A percentile compares a stretch with the other conserved stretches of the same genome.
phyloP scores from a whole-genome alignment of 1,284 basidiomycete genomes.

The Salmacisia buchloeana region DNA sequence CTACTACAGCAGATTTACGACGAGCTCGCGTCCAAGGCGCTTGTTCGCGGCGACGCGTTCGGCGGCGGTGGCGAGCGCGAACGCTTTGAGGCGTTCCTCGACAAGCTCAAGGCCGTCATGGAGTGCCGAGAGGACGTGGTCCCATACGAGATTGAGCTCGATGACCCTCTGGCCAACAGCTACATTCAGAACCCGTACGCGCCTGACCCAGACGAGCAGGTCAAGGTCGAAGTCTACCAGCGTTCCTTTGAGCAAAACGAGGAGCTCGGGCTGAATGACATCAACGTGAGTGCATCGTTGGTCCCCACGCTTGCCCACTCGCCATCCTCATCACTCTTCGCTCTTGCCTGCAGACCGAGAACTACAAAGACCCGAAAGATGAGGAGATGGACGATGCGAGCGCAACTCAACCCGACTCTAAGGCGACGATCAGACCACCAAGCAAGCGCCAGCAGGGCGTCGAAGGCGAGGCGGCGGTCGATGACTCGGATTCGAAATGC shows the following conservation, averaged over 20 bases:
- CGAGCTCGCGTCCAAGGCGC: conserved; percentile 85
- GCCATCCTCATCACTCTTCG: not conserved
- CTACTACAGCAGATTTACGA: conserved; percentile 91
- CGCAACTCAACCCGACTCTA: not conserved
- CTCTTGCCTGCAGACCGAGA: not conserved
- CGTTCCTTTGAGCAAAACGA: conserved; percentile 88
- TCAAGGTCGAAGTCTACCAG: conserved; percentile 66
- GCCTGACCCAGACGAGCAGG: conserved; percentile 56
- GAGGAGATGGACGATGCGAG: not conserved
- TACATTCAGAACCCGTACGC: conserved; percentile 85
- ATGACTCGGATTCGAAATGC: not conserved
- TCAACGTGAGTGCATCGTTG: conserved; percentile 71
- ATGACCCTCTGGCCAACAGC: conserved; percentile 91
- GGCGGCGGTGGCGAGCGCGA: conserved; percentile 10
- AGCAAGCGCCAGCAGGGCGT: not conserved
- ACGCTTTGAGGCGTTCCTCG: conserved; percentile 61
- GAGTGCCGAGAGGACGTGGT: conserved; percentile 22
- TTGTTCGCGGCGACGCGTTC: conserved; percentile 66
- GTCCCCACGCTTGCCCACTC: not conserved
- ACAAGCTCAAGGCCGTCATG: conserved; percentile 57
- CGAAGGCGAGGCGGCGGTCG: too few relatives aligned
- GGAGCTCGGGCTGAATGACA: conserved; percentile 91
- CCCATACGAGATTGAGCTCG: conserved; percentile 73
- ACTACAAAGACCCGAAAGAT: conserved; percentile 5
- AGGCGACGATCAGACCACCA: not conserved